These are phyloP conservation scores for Heterobasidion occidentale DNA, from an alignment of 1,284 basidiomycete species.

Conservation along the genomic window DNA sequence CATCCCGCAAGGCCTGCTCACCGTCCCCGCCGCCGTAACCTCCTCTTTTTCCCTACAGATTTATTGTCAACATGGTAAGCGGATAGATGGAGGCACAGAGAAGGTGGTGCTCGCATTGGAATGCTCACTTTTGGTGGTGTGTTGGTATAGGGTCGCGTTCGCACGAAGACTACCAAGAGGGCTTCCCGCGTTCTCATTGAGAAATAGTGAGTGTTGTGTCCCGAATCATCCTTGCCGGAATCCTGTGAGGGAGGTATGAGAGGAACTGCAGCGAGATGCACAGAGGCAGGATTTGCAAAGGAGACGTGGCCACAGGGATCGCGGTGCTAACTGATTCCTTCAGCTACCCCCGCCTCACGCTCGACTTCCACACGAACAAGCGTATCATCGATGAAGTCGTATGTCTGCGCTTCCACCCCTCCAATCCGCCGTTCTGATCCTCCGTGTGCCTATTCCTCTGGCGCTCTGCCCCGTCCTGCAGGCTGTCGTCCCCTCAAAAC, in stretches of 20 bases:
- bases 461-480: conserved; percentile 20
- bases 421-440: background rate
- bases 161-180: conserved; percentile 99
- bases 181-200: conserved; percentile 98
- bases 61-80: conserved; percentile 38
- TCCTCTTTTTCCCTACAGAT: background rate
- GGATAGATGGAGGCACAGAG: background rate
- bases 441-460: background rate
- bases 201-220: conserved; percentile 79
- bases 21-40: background rate
- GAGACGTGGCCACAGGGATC: conserved; percentile 1
- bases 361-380: conserved; percentile 99
- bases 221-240: background rate
- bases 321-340: background rate
- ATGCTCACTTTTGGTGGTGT: background rate
- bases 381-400: conserved; percentile 99
- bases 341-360: conserved; percentile 92
- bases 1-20: conserved; percentile 1
- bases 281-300: background rate
- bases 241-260: background rate
- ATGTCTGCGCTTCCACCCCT: conserved; percentile 25
- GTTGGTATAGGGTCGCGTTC: conserved; percentile 87
- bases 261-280: background rate
- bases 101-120: background rate
- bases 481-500: conserved; percentile 97